phyloP scores from a whole-genome alignment of 2,329 filamentous ascomycete species.

The Parasarocladium wereldwijsianum region DNA sequence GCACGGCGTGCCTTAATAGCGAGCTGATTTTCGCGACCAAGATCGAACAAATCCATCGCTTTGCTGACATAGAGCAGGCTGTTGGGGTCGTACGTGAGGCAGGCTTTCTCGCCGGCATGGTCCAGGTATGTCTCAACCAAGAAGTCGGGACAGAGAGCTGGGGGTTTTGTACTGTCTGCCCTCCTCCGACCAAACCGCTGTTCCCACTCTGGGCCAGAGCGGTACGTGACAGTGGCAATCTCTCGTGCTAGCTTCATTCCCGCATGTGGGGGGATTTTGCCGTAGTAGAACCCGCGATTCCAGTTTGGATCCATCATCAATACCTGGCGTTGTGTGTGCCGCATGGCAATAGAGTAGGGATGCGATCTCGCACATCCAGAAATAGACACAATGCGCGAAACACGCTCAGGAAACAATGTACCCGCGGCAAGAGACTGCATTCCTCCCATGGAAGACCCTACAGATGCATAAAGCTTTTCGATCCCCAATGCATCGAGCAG shows the following conservation, averaged over 20 bases:
- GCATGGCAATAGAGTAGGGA: conserved; percentile 97
- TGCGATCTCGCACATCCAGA: conserved; percentile 89
- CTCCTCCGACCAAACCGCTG: conserved; percentile 78
- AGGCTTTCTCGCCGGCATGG: conserved; percentile 97
- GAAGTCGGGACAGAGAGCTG: conserved; percentile 92
- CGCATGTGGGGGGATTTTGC: conserved; percentile 72
- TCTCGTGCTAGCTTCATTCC: conserved; percentile 97
- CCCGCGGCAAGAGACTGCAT: conserved; percentile 93
- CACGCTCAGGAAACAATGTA: conserved; percentile 65
- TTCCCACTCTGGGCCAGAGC: conserved; percentile 95
- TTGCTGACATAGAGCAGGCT: conserved; percentile 93
- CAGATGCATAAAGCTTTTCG: conserved; percentile 70
- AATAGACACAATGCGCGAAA: conserved; percentile 73
- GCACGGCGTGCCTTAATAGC: conserved; percentile 47
- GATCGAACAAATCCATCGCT: conserved; percentile 96
- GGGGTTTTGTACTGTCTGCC: conserved; percentile 73
- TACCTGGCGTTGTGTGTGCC: conserved; percentile 92
- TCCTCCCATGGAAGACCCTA: conserved; percentile 94
- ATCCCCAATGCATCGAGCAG: conserved; percentile 71
- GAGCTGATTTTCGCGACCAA: conserved; percentile 57
- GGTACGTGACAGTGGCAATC: conserved; percentile 95
- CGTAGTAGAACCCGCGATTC: conserved; percentile 91
- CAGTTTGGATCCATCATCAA: conserved; percentile 99
- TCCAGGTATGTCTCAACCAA: conserved; percentile 97
- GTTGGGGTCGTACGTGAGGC: conserved; percentile 90